A percentile compares a stretch with the other conserved stretches of the same genome.
phyloP scores from a whole-genome alignment of 352 stramenopile genomes.

The Phytophthora syringae region DNA sequence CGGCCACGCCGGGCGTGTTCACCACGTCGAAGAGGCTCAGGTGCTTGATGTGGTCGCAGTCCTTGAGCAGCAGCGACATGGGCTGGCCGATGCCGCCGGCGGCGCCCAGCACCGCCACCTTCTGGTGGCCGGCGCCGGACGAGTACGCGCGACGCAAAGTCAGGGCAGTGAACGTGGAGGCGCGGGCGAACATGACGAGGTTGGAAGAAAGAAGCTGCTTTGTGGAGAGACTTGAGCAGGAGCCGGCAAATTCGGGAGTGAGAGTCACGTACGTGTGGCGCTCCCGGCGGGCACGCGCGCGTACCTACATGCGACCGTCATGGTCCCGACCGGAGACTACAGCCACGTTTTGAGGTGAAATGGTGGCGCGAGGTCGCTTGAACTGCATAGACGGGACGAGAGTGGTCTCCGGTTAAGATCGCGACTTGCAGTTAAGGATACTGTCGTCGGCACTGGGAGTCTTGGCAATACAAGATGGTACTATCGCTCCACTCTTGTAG shows the following conservation, averaged over 20 bases:
- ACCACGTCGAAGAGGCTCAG: conserved; percentile 99
- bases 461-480: too few species aligned
- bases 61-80: conserved; percentile 98
- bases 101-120: conserved; percentile 91
- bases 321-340: conserved; percentile 3
- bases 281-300: not conserved
- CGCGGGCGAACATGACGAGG: conserved; percentile 30
- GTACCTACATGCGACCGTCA: conserved; percentile 17
- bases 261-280: conserved; percentile 24
- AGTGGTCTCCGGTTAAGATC: too few species aligned
- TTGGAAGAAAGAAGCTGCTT: not conserved
- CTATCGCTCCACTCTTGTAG: too few species aligned
- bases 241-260: conserved; percentile 31
- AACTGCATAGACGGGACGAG: not conserved
- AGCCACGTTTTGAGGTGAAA: conserved; percentile 13
- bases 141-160: conserved; percentile 61
- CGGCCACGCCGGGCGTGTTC: conserved; percentile 97
- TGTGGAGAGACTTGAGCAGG: conserved; percentile 7
- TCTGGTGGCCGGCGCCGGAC: conserved; percentile 67
- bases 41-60: conserved; percentile 95
- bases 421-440: conserved; percentile 13
- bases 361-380: conserved; percentile 18
- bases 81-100: conserved; percentile 98
- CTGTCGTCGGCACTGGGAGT: not conserved
- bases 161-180: conserved; percentile 16